Base-by-base conservation (phyloP, 768 basidiomycete species). In the Pleurotus tuber-regium region DNA sequence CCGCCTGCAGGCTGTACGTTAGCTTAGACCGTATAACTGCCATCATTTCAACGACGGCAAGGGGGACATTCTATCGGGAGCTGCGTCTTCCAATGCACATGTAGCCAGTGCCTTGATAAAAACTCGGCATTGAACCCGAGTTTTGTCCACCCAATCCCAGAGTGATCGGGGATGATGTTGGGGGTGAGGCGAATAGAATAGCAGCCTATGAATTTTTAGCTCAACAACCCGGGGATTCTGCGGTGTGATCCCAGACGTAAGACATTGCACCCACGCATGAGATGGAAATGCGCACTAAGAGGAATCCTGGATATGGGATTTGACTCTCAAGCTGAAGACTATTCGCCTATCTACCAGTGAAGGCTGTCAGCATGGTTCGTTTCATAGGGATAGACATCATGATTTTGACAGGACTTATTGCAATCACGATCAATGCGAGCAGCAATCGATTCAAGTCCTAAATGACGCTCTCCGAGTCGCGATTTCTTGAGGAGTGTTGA, bases 131-230 rank as follows among this genome's bases (percentile, higher is more conserved):
- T 16, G 30, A 48, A 48, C 30, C 46, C 46, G 46, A 46, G 21
- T 46, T 21, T 23, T 9, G 31, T 11, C 46, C 19, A 19, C 31
- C 19, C 16, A 48, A 48, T 35, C 46, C 46, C 31, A 24, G 31
- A 14, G 9, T 44, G 43, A 44, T 44, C 46, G 29, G 29, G 18
- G 35, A 30, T 31, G 35, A 29, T 35, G 29, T 19, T 16, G 28
- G 46, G 1, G 7, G 7, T 14, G 14, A 2, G 41, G 41, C 4
- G 9, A 42, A 24, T 9, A 40, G n/a, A 4, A 40, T 18, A 24
- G n/a, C n/a, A n/a, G n/a, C 41, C 21, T 25, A 11, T 21, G 21
- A 42, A 42, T 42, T 48, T 48, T 48, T 48, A 48, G 46, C 46
- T 48, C n/a, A n/a, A n/a, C n/a, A n/a, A n/a, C n/a, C n/a, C n/a